Conservation (phyloP, 768 basidiomycete genomes). For the Tricholoma flavovirens region DNA sequence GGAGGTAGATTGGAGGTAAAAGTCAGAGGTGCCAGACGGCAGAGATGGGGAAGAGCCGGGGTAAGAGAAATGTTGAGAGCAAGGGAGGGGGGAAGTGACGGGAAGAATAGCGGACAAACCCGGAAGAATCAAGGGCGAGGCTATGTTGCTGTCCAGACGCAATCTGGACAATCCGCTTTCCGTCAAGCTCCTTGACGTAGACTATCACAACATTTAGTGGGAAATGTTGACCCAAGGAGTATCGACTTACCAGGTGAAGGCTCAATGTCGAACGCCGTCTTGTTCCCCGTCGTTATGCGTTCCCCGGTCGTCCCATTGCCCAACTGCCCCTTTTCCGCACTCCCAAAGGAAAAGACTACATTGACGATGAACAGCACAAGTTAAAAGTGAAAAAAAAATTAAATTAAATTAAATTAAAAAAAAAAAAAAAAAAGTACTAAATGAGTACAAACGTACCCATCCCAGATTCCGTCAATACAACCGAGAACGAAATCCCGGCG, state of each 20-base stretch:
- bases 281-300: slow-evolving; percentile 80
- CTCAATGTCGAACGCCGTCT: slow-evolving; percentile 77
- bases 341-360: slow-evolving; percentile 83
- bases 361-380: too few relatives aligned
- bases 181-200: slow-evolving; percentile 69
- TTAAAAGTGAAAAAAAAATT: too few relatives aligned
- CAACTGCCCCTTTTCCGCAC: slow-evolving; percentile 87
- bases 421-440: too few relatives aligned
- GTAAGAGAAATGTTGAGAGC: too few relatives aligned
- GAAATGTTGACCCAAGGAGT: not conserved
- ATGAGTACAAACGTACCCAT: slow-evolving; percentile 43
- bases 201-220: slow-evolving; percentile 34
- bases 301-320: slow-evolving; percentile 95
- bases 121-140: slow-evolving; percentile 72
- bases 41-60: too few relatives aligned
- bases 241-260: slow-evolving; percentile 51
- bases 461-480: slow-evolving; percentile 79
- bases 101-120: slow-evolving; percentile 36
- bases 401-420: too few relatives aligned
- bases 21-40: too few relatives aligned
- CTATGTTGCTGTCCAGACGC: slow-evolving; percentile 85
- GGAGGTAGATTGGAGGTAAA: too few relatives aligned
- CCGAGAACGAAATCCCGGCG: slow-evolving; percentile 80
- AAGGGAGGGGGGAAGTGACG: too few relatives aligned
- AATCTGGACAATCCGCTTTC: slow-evolving; percentile 75